Conservation (phyloP, 163 green algal genomes). For the Scenedesmus sp. region DNA sequence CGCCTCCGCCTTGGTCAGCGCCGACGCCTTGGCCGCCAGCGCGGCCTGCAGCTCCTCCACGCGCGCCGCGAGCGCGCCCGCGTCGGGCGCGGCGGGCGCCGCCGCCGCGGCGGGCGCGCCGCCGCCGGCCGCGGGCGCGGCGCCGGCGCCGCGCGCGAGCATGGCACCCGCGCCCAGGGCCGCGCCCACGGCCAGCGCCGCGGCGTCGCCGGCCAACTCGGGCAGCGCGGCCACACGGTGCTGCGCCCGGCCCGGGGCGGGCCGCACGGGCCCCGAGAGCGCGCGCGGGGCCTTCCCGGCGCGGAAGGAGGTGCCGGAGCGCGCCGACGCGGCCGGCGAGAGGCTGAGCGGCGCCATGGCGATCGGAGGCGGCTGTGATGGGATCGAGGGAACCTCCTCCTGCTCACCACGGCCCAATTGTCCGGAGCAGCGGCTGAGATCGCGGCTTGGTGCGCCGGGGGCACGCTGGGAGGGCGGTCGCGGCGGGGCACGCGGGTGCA, state of each 20-base stretch:
- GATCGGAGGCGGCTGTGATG: too few species aligned
- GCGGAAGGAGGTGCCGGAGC: too few species aligned
- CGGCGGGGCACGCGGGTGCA: too few species aligned
- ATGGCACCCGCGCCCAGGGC: slow-evolving; percentile 23
- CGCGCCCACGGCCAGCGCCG: slow-evolving; percentile 28
- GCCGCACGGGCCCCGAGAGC: too few species aligned
- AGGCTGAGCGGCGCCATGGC: too few species aligned
- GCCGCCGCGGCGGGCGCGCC: neutral
- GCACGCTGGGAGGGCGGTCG: too few species aligned
- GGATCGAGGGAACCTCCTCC: too few species aligned
- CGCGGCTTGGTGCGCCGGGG: too few species aligned
- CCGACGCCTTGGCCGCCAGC: slow-evolving; percentile 1
- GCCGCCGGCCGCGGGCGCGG: neutral
- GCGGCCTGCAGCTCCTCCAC: slow-evolving; percentile 4
- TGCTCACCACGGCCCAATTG: too few species aligned
- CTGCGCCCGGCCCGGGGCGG: too few species aligned
- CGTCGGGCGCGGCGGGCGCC: slow-evolving; percentile 1
- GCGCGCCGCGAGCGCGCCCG: slow-evolving; percentile 3
- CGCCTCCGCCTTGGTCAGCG: slow-evolving; percentile 10
- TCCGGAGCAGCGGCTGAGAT: too few species aligned
- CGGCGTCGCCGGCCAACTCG: neutral
- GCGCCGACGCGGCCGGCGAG: too few species aligned
- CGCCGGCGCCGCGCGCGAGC: neutral
- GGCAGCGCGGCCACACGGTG: slow-evolving; percentile 1
- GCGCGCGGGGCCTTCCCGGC: neutral